Conservation (phyloP, 2,329 filamentous ascomycete genomes). For the Aspergillus sp. region DNA sequence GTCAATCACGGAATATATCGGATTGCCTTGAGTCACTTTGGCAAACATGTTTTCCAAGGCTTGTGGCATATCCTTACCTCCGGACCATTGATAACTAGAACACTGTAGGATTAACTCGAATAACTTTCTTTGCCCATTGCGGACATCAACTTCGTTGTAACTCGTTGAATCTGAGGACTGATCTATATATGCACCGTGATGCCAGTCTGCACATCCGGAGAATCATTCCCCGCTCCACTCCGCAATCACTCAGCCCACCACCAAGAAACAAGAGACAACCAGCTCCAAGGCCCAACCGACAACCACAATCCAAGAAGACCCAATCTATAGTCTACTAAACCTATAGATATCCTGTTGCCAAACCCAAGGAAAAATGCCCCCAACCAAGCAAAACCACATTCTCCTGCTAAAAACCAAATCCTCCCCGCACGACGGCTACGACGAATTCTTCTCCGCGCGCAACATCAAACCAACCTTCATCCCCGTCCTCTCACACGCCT, state of each 20-base stretch:
- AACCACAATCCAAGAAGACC: background rate
- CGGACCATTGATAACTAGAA: too few relatives aligned
- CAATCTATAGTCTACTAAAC: background rate
- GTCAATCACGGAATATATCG: too few relatives aligned
- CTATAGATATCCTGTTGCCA: background rate
- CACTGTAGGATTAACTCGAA: too few relatives aligned
- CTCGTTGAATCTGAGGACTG: too few relatives aligned
- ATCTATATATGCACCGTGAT: too few relatives aligned
- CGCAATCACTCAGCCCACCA: background rate
- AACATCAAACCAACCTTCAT: constrained; percentile 42
- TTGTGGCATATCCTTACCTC: too few relatives aligned
- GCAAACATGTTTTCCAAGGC: too few relatives aligned
- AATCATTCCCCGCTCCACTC: background rate
- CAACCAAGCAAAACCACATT: constrained; percentile 29
- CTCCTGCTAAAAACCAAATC: constrained; percentile 52
- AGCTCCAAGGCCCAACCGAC: background rate
- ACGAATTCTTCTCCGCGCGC: constrained; percentile 43
- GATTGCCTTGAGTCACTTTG: too few relatives aligned
- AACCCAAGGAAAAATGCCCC: background rate
- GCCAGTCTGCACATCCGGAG: background rate
- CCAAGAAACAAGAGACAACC: background rate
- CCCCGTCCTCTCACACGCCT: constrained; percentile 48
- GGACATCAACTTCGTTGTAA: background rate
- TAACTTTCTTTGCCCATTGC: background rate
- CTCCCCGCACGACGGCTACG: constrained; percentile 45